Percentiles rank a stretch among this genome's conserved stretches.
Evolutionary conservation across 1,284 basidiomycete genomes (phyloP).

Genomic region (Puccinia polysora): DNA sequence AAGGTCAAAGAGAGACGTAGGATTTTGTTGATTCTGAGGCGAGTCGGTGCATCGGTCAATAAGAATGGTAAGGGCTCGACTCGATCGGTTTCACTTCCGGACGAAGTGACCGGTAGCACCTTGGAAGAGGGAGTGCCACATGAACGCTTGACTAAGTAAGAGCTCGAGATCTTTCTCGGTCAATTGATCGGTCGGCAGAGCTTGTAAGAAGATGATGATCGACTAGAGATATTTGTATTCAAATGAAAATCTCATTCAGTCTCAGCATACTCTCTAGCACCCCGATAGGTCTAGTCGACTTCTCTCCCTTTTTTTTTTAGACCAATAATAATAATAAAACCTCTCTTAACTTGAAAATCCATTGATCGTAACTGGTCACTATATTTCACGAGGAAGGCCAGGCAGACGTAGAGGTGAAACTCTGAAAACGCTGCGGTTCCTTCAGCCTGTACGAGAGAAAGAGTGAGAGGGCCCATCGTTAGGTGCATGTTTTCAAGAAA

Average conservation of each 20-base stretch:
- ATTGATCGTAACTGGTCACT: slow-evolving; percentile 81
- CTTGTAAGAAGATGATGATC: slow-evolving; percentile 98
- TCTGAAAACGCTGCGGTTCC: slow-evolving; percentile 92
- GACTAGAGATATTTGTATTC: slow-evolving; percentile 59
- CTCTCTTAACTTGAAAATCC: slow-evolving; percentile 93
- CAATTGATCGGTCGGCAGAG: slow-evolving; percentile 90
- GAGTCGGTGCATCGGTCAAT: too few relatives aligned
- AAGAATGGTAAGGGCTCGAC: too few relatives aligned
- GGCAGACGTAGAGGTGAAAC: slow-evolving; percentile 93
- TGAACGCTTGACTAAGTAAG: slow-evolving; percentile 90
- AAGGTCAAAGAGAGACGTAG: too few relatives aligned
- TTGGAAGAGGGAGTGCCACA: slow-evolving; percentile 53
- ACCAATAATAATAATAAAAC: slow-evolving; percentile 43
- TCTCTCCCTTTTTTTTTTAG: too few relatives aligned
- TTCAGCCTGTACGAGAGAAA: slow-evolving; percentile 64
- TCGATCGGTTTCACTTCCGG: slow-evolving; percentile 31
- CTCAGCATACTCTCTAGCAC: too few relatives aligned
- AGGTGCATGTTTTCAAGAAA: neutral
- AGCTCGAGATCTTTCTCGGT: slow-evolving; percentile 91
- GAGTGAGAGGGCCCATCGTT: slow-evolving; percentile 13
- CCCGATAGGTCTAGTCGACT: too few relatives aligned
- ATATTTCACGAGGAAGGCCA: slow-evolving; percentile 87
- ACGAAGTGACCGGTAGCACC: slow-evolving; percentile 36
- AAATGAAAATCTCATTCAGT: slow-evolving; percentile 26
- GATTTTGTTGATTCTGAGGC: too few relatives aligned